phyloP scores from a whole-genome alignment of 257 asterid species.

The Solanum megistacrolobum region DNA sequence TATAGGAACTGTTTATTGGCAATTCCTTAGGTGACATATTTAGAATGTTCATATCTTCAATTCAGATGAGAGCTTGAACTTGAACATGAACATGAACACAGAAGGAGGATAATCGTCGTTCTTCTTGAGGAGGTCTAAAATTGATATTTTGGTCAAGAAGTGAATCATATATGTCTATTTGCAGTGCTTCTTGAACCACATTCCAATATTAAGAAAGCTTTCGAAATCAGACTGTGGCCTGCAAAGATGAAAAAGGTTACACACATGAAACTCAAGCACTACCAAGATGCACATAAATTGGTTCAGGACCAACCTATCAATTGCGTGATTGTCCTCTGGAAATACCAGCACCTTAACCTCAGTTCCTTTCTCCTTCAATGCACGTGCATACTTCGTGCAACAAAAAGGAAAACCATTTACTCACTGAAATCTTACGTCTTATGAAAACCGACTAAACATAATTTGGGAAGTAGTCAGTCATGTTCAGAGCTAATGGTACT shows the following conservation, averaged over 20 bases:
- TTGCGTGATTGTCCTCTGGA: constrained; percentile 67
- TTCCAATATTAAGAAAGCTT: constrained; percentile 74
- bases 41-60: background rate
- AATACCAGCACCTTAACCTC: constrained; percentile 66
- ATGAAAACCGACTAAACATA: background rate
- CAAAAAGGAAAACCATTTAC: background rate
- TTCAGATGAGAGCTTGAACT: background rate
- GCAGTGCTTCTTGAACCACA: constrained; percentile 87
- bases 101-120: background rate
- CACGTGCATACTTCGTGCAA: constrained; percentile 58
- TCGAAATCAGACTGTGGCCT: constrained; percentile 89
- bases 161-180: constrained; percentile 11
- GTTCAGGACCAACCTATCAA: constrained; percentile 39
- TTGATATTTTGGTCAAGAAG: background rate
- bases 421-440: background rate
- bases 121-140: background rate
- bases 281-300: background rate
- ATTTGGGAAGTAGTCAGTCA: background rate
- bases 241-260: constrained; percentile 12
- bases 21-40: background rate
- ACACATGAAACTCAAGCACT: background rate
- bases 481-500: background rate
- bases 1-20: background rate
- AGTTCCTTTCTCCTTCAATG: constrained; percentile 69
- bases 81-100: background rate